phyloP scores from a whole-genome alignment of 345 rosid genomes.

The Linum usitatissimum region DNA sequence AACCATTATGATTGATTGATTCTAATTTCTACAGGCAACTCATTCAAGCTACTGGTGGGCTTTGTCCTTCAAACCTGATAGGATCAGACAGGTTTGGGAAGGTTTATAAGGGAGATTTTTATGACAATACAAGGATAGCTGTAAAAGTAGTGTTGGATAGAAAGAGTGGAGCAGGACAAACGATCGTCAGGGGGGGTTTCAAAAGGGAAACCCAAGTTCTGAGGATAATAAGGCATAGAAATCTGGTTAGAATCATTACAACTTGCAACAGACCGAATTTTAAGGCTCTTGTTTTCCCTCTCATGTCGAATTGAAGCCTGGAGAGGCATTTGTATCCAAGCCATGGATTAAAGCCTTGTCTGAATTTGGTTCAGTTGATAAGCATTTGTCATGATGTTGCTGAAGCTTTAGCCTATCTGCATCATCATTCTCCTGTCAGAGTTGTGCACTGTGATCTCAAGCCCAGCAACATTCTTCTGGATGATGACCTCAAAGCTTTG shows the following conservation, averaged over 20 bases:
- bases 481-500: slow-evolving; percentile 75
- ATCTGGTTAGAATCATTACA: slow-evolving; percentile 73
- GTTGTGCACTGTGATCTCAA: slow-evolving; percentile 95
- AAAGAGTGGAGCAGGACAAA: slow-evolving; percentile 28
- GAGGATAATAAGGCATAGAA: slow-evolving; percentile 72
- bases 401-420: slow-evolving; percentile 74
- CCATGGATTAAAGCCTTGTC: slow-evolving; percentile 19
- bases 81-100: slow-evolving; percentile 83
- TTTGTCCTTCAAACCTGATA: slow-evolving; percentile 50
- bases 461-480: slow-evolving; percentile 89
- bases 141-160: slow-evolving; percentile 79
- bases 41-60: slow-evolving; percentile 68
- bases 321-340: slow-evolving; percentile 60
- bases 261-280: slow-evolving; percentile 78
- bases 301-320: slow-evolving; percentile 82
- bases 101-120: slow-evolving; percentile 75
- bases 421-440: slow-evolving; percentile 69
- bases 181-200: slow-evolving; percentile 36
- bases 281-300: slow-evolving; percentile 76
- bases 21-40: slow-evolving; percentile 50
- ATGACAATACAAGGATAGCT: slow-evolving; percentile 61
- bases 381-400: slow-evolving; percentile 75
- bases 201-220: slow-evolving; percentile 76
- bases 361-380: slow-evolving; percentile 63
- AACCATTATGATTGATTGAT: too few species aligned